Evolutionary conservation across 2,329 filamentous ascomycete genomes (phyloP).

Genomic region (Alternaria novae-zelandiae): DNA sequence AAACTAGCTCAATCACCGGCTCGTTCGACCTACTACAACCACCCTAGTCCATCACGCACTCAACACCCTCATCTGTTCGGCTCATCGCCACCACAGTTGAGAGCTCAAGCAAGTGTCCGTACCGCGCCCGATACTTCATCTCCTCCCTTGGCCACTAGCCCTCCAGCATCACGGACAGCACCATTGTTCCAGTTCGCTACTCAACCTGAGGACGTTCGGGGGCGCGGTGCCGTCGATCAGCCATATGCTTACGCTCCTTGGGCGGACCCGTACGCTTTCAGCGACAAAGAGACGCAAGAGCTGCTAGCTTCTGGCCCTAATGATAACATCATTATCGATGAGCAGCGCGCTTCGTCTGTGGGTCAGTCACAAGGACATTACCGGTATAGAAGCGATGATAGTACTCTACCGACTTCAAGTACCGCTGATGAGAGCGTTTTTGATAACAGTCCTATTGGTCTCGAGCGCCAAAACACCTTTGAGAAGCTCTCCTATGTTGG

Average conservation of each 20-base stretch:
- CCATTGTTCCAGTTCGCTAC: slow-evolving; percentile 19
- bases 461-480: slow-evolving; percentile 43
- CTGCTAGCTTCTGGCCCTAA: slow-evolving; percentile 45
- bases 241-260: slow-evolving; percentile 26
- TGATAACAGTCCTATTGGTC: background rate
- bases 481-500: slow-evolving; percentile 44
- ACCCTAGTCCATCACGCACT: slow-evolving; percentile 30
- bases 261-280: slow-evolving; percentile 32
- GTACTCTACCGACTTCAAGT: slow-evolving; percentile 1
- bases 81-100: slow-evolving; percentile 37
- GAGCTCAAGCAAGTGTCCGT: slow-evolving; percentile 7
- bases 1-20: slow-evolving; percentile 15
- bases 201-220: background rate
- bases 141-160: slow-evolving; percentile 13
- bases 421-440: slow-evolving; percentile 1
- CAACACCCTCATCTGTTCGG: slow-evolving; percentile 36
- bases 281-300: slow-evolving; percentile 43
- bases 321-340: slow-evolving; percentile 40
- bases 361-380: background rate
- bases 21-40: slow-evolving; percentile 32
- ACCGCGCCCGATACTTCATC: slow-evolving; percentile 12
- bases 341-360: slow-evolving; percentile 11
- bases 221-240: slow-evolving; percentile 13
- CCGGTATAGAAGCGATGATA: slow-evolving; percentile 1
- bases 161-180: slow-evolving; percentile 23